A percentile compares a stretch with the other conserved stretches of the same genome.
These are phyloP conservation scores for Arachnomyces sp. DNA, from an alignment of 2,329 filamentous ascomycete species.

Conservation along the genomic window DNA sequence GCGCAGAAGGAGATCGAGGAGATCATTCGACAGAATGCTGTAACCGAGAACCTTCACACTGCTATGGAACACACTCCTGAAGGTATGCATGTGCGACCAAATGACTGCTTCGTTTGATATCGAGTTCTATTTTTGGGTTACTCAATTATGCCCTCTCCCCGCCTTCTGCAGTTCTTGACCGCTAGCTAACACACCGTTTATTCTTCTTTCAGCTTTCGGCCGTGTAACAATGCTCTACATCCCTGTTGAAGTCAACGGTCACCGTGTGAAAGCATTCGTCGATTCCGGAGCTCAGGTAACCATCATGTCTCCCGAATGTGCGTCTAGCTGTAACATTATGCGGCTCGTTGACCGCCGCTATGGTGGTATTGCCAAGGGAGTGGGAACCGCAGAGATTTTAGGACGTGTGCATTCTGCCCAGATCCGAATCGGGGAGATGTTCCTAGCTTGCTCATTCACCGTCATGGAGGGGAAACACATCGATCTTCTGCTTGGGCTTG, in stretches of 20 bases:
- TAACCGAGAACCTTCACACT: slow-evolving; percentile 91
- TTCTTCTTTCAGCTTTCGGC: slow-evolving; percentile 62
- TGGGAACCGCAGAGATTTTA: slow-evolving; percentile 89
- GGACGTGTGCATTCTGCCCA: slow-evolving; percentile 92
- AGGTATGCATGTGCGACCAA: slow-evolving; percentile 52
- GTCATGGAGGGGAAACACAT: slow-evolving; percentile 99
- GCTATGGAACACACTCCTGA: slow-evolving; percentile 97
- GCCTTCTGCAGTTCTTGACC: neutral
- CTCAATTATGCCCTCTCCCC: neutral
- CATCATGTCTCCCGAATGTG: slow-evolving; percentile 94
- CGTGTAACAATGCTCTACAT: slow-evolving; percentile 95
- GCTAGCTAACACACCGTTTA: slow-evolving; percentile 4
- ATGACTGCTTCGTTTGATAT: neutral
- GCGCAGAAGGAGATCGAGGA: slow-evolving; percentile 90
- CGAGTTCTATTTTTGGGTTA: neutral
- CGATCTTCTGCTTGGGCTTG: slow-evolving; percentile 81
- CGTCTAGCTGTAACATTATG: slow-evolving; percentile 91
- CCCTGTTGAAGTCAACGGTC: slow-evolving; percentile 86
- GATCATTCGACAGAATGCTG: slow-evolving; percentile 88
- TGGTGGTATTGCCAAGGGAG: slow-evolving; percentile 82
- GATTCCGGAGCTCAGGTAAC: slow-evolving; percentile 96
- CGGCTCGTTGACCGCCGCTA: slow-evolving; percentile 88
- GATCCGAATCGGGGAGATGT: slow-evolving; percentile 82
- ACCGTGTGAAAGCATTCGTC: slow-evolving; percentile 89
- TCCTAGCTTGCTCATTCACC: slow-evolving; percentile 89